Base-by-base conservation (phyloP, 106 monocot species). In the Dendrobium officinale region DNA sequence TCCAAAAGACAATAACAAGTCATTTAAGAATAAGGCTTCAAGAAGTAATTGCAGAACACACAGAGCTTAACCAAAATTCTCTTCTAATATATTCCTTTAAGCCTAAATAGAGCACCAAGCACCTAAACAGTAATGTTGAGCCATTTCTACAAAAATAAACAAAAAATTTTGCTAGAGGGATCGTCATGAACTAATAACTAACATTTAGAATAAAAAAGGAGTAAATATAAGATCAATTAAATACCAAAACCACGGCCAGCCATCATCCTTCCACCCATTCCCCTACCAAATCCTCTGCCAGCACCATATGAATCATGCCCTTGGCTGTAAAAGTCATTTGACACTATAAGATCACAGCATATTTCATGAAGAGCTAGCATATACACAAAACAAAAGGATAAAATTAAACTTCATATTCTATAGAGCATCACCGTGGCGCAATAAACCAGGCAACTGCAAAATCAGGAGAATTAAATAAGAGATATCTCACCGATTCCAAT, bases 241-340 rank as follows among this genome's bases (percentile, higher is more conserved):
- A 75, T 96, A 92, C 93, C 93, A 88, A 93, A 93, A 70, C 93
- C 93, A 89, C 93, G 91, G 22, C 91, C 89, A 84, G 54, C 82
- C 78, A 86, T 83, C 92, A 89, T 93, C 77, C 96, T 87, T 77
- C 92, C 93, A 84, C 96, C 91, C 80, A 93, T 90, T 67, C 94
- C 98, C 76, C 95, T 91, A 64, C 98, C 98, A 85, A 84, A 99
- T 33, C 98, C 92, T 93, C 98, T 92, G 31, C 96, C 96, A 61
- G 85, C 67, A 43, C 91, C 91, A 89, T 77, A 89, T 70, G 79
- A 81, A 70, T 95, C 98, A 75, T 90, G 90, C 75, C 81, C 55
- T 89, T 88, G 90, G 43, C 95, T 91, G 85, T 48, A 89, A 78
- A 78, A 18, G 33, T 44, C 40, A 77, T 19, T 72, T 79, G 27